Base-by-base conservation (phyloP, 768 basidiomycete species). In the Epithele typhae region DNA sequence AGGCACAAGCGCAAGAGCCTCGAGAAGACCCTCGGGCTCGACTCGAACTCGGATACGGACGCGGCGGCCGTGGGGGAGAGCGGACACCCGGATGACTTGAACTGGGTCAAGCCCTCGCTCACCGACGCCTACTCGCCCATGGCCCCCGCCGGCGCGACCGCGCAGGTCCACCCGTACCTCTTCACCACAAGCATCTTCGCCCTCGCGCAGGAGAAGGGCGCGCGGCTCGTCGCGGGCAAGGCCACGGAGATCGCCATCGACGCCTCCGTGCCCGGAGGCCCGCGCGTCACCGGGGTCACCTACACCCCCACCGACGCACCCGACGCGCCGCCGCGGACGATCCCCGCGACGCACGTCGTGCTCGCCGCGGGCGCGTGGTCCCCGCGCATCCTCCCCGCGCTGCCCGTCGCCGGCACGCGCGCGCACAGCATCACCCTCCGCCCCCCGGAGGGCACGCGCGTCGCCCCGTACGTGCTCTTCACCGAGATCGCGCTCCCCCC, bases 301-400 rank as follows among this genome's bases (percentile, higher is more conserved):
- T 71, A 69, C 58, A 34, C 37, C 19, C 42, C 51, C n/a, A 46
- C 41, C n/a, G 63, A 63, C 19, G 44, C 50, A 2, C 60, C 54
- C 11, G 59, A 63, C 14, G 48, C 53, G 40, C 52, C 58, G 21
- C 54, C 51, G 5, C 61, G 61, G 46, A 64, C 64, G n/a, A 57
- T 85, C 15, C 62, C 72, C 0, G 83, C 85, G 14, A 84, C 84
- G 9, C 73, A 84, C 45, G 78, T 92, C 51, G 69, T 95, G 33
- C 63, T 96, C 40, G 76, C 82, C 33, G 87, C 87, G n/a, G 92
- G 92, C 21, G 86, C 89, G 14, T 96, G 92, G 92, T 87, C 89
- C 0, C 72, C 87, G 7, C 59, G 59, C 8, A 61, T 94, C 47
- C 42, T 85, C 25, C 69, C 76, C 8, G 51, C 65, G 17, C 71